Evolutionary conservation across 2,329 filamentous ascomycete genomes (phyloP).

Genomic region (Zalaria sp.): DNA sequence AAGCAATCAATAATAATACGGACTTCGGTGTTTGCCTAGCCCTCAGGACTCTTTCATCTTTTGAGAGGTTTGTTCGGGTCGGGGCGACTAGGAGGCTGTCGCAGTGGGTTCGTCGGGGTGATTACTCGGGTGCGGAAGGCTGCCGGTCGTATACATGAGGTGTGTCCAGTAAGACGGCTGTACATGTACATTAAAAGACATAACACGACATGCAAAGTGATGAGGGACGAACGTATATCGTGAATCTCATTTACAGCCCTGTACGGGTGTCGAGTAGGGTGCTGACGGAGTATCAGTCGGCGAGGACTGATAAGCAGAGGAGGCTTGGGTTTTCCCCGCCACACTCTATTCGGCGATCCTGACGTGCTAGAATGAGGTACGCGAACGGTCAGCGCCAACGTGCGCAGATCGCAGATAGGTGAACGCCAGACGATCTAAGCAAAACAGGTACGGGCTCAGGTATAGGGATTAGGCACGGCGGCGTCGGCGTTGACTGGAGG

Average conservation of each 20-base stretch:
- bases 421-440: too few species aligned
- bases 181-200: neutral
- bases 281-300: neutral
- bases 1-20: too few species aligned
- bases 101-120: neutral
- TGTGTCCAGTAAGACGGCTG: neutral
- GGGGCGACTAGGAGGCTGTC: neutral
- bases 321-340: neutral
- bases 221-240: neutral
- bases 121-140: neutral
- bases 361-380: too few species aligned
- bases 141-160: neutral
- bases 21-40: neutral
- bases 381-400: too few species aligned
- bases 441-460: too few species aligned
- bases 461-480: too few species aligned
- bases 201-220: neutral
- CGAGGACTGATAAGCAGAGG: neutral
- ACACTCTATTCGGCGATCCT: too few species aligned
- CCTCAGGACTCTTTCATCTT: neutral
- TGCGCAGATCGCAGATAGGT: too few species aligned
- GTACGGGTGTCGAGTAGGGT: neutral
- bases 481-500: too few species aligned
- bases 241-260: neutral
- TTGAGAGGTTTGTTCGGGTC: neutral